These are phyloP conservation scores for Simplicillium sp. DNA, from an alignment of 2,329 filamentous ascomycete genomes.

Conservation along the genomic window DNA sequence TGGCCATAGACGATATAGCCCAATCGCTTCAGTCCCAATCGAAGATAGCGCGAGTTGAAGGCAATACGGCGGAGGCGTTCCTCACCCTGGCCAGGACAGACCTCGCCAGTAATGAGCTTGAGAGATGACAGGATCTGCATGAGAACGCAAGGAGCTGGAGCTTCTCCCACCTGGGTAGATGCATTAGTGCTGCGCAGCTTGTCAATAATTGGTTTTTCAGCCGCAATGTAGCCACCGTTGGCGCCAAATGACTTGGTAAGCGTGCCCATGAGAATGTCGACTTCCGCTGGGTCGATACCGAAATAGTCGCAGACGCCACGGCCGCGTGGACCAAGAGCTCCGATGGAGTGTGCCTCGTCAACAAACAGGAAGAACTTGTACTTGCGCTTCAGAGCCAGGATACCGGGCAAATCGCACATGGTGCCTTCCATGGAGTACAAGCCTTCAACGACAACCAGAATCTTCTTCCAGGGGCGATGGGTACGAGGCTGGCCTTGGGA, in stretches of 20 bases:
- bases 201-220: slow-evolving; percentile 82
- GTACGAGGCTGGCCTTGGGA: slow-evolving; percentile 95
- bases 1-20: slow-evolving; percentile 96
- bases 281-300: slow-evolving; percentile 73
- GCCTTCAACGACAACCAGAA: slow-evolving; percentile 89
- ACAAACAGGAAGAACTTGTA: slow-evolving; percentile 97
- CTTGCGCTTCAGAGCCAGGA: slow-evolving; percentile 78
- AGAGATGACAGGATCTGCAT: slow-evolving; percentile 85
- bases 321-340: slow-evolving; percentile 79
- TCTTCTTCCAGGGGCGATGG: slow-evolving; percentile 99
- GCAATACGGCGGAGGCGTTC: slow-evolving; percentile 92
- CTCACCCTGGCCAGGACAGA: slow-evolving; percentile 84
- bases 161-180: slow-evolving; percentile 78
- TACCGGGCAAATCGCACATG: slow-evolving; percentile 92
- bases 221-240: slow-evolving; percentile 92
- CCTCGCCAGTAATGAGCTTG: slow-evolving; percentile 79
- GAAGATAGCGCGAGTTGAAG: slow-evolving; percentile 98
- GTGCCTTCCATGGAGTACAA: slow-evolving; percentile 99
- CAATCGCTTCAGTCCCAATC: slow-evolving; percentile 89
- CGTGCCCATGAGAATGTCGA: slow-evolving; percentile 97
- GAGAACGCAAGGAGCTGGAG: slow-evolving; percentile 77
- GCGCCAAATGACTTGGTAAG: slow-evolving; percentile 97
- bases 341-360: slow-evolving; percentile 93
- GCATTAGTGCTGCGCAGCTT: slow-evolving; percentile 82
- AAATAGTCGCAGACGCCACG: slow-evolving; percentile 98